Conservation (phyloP, 2,329 filamentous ascomycete genomes). For the Penicillium sumatraense region DNA sequence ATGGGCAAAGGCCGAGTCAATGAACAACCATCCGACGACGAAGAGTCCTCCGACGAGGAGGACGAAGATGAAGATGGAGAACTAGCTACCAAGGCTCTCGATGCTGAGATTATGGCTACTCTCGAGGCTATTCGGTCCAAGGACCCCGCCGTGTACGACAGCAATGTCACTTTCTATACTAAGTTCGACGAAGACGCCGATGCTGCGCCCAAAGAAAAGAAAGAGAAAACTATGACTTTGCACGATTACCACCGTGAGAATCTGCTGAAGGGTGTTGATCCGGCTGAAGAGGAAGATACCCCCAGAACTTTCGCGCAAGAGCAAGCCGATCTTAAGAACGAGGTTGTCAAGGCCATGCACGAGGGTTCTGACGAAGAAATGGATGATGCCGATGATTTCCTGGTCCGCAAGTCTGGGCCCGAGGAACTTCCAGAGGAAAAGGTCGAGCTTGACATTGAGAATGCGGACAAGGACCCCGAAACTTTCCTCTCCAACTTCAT, state of each 20-base stretch:
- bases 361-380: constrained; percentile 60
- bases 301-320: constrained; percentile 83
- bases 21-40: constrained; percentile 58
- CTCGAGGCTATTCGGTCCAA: constrained; percentile 86
- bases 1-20: constrained; percentile 43
- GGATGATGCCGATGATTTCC: constrained; percentile 70
- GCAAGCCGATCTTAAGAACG: constrained; percentile 79
- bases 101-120: constrained; percentile 84
- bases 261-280: constrained; percentile 73
- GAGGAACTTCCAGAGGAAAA: constrained; percentile 46
- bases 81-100: constrained; percentile 80
- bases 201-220: constrained; percentile 54
- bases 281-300: constrained; percentile 56
- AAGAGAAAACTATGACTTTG: constrained; percentile 83
- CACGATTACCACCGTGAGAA: constrained; percentile 92
- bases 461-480: constrained; percentile 87
- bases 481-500: constrained; percentile 95
- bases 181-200: constrained; percentile 61
- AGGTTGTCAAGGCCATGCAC: constrained; percentile 80
- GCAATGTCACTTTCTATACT: constrained; percentile 76
- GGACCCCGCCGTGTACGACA: constrained; percentile 89
- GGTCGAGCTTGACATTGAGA: constrained; percentile 68
- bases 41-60: constrained; percentile 77
- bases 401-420: constrained; percentile 70
- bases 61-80: constrained; percentile 90